phyloP scores from a whole-genome alignment of 805 yeast genomes.

The Komagataella pseudopastoris region DNA sequence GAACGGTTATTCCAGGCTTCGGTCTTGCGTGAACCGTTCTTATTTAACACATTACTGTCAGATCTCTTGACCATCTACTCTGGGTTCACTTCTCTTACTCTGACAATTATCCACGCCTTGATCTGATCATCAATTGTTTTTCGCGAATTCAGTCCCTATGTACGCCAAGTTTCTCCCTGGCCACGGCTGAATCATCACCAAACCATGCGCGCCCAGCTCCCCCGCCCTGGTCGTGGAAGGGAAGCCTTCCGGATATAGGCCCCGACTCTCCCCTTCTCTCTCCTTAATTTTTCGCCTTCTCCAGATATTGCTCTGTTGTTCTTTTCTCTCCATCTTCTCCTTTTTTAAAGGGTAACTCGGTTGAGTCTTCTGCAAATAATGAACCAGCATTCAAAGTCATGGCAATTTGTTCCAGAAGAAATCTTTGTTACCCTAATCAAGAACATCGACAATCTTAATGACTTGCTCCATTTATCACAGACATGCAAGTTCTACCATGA shows the following conservation, averaged over 20 bases:
- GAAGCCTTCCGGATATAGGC: too few species aligned
- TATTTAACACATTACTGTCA: background rate
- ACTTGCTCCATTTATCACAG: background rate
- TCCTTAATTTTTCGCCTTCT: background rate
- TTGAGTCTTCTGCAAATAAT: background rate
- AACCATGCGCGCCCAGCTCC: too few species aligned
- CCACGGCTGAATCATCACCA: too few species aligned
- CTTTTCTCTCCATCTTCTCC: background rate
- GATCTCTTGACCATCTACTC: background rate
- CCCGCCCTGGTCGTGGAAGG: too few species aligned
- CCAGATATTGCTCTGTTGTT: background rate
- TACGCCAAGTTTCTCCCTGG: too few species aligned
- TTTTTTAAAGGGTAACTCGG: background rate
- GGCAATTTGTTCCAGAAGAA: background rate
- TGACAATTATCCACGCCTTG: too few species aligned
- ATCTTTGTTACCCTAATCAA: background rate
- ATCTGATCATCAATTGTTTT: too few species aligned
- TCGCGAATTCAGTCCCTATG: too few species aligned
- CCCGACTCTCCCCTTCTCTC: background rate
- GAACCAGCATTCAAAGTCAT: background rate
- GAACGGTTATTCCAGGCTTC: background rate
- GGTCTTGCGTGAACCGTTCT: background rate
- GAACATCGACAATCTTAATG: background rate
- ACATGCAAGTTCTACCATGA: background rate
- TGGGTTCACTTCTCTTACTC: too few species aligned